Evolutionary conservation across 2,329 filamentous ascomycete genomes (phyloP).

Genomic region (Colletotrichum sp.): DNA sequence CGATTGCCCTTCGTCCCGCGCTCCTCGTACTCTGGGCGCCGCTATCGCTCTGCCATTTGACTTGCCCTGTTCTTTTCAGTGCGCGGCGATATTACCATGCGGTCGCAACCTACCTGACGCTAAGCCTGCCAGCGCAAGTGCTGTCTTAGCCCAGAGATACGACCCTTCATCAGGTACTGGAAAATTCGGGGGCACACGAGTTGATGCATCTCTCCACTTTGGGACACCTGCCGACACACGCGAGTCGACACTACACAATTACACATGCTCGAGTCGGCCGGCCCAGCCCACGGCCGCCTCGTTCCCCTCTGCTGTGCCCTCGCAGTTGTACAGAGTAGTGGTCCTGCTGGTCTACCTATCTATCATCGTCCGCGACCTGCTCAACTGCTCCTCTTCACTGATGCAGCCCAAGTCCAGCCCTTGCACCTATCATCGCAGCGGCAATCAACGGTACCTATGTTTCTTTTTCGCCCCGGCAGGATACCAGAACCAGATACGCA

Average conservation of each 20-base stretch:
- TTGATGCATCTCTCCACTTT: constrained; percentile 10
- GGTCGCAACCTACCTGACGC: background rate
- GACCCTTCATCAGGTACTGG: background rate
- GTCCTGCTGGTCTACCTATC: background rate
- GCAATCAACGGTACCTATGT: background rate
- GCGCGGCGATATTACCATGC: background rate
- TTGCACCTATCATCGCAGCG: background rate
- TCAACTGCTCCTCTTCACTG: background rate
- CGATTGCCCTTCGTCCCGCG: background rate
- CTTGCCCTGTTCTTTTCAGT: background rate
- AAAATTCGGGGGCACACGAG: constrained; percentile 11
- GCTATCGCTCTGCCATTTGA: background rate
- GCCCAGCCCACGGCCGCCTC: background rate
- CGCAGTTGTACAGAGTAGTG: background rate
- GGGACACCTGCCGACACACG: background rate
- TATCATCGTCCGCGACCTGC: background rate
- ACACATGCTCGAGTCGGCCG: constrained; percentile 11
- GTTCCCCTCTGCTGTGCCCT: background rate
- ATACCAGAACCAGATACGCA: background rate
- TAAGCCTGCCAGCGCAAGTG: background rate
- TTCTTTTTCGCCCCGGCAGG: background rate
- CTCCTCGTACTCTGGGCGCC: background rate
- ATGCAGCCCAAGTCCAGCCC: background rate
- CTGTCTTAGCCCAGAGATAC: background rate
- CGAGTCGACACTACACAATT: background rate